Conservation (phyloP, 306 rosid genomes). For the Trifolium subterraneum region DNA sequence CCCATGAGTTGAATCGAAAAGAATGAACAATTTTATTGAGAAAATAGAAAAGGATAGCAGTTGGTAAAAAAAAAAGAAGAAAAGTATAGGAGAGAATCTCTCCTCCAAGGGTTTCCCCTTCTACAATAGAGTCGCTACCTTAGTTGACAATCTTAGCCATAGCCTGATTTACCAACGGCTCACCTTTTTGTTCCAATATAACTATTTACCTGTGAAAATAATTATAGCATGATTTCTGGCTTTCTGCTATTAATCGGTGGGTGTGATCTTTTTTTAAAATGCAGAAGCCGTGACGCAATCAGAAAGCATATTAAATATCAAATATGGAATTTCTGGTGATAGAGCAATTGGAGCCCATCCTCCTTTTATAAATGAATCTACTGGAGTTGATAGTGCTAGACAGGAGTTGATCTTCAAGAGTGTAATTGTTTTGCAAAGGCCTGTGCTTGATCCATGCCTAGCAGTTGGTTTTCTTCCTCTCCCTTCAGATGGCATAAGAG, state of each 20-base stretch:
- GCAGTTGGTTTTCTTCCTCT: slow-evolving; percentile 99
- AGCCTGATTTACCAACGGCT: slow-evolving; percentile 12
- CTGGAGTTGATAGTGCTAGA: slow-evolving; percentile 53
- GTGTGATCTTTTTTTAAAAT: slow-evolving; percentile 15
- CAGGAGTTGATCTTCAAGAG: slow-evolving; percentile 84
- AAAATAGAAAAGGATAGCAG: no score
- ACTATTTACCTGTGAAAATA: slow-evolving; percentile 35
- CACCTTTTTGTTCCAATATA: slow-evolving; percentile 19
- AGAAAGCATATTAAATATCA: slow-evolving; percentile 80
- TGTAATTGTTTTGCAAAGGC: slow-evolving; percentile 84
- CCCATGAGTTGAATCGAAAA: no score
- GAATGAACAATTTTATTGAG: no score
- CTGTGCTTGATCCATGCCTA: slow-evolving; percentile 93
- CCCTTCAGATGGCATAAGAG: slow-evolving; percentile 82
- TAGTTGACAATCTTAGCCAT: slow-evolving; percentile 30
- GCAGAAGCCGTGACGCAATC: slow-evolving; percentile 62
- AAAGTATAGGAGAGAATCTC: no score
- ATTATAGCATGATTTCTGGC: slow-evolving; percentile 31
- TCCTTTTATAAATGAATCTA: slow-evolving; percentile 59
- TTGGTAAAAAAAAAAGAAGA: no score
- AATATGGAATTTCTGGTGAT: slow-evolving; percentile 85
- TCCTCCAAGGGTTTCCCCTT: no score
- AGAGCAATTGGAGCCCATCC: slow-evolving; percentile 89
- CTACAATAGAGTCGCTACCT: neutral
- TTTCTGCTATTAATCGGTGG: slow-evolving; percentile 13